phyloP scores from a whole-genome alignment of 176 grass and related monocot genomes.

The Oryza rufipogon region DNA sequence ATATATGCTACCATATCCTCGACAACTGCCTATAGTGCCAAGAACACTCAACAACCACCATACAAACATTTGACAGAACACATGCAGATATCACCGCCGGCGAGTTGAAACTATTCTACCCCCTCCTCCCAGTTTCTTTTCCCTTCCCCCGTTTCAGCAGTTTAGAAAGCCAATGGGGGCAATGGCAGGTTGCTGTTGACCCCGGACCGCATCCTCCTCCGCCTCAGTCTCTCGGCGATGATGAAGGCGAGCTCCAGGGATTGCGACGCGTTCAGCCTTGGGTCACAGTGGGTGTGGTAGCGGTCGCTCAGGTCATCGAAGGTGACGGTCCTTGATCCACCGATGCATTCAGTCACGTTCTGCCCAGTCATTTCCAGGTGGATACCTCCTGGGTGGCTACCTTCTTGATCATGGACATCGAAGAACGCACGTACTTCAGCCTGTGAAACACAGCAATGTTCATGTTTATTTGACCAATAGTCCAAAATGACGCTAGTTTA shows the following conservation, averaged over 20 bases:
- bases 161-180: slow-evolving; percentile 78
- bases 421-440: slow-evolving; percentile 90
- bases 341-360: slow-evolving; percentile 92
- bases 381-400: slow-evolving; percentile 86
- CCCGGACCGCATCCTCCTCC: slow-evolving; percentile 66
- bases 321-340: slow-evolving; percentile 87
- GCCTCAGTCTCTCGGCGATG: slow-evolving; percentile 88
- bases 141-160: not conserved
- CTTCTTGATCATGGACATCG: slow-evolving; percentile 92
- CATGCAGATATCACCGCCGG: slow-evolving; percentile 21
- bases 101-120: slow-evolving; percentile 50
- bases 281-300: slow-evolving; percentile 96
- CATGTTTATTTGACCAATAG: slow-evolving; percentile 24
- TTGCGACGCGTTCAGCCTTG: slow-evolving; percentile 86
- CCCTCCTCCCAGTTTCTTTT: not conserved
- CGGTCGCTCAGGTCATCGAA: slow-evolving; percentile 83
- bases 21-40: slow-evolving; percentile 32
- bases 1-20: slow-evolving; percentile 32
- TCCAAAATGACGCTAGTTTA: not conserved
- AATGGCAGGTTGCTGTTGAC: slow-evolving; percentile 54
- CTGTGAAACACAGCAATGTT: slow-evolving; percentile 47
- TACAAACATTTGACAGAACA: slow-evolving; percentile 50
- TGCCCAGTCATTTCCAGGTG: slow-evolving; percentile 98
- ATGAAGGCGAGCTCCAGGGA: slow-evolving; percentile 92
- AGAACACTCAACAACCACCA: slow-evolving; percentile 42